Conservation (phyloP, 345 rosid genomes). For the Citrus hindsii region DNA sequence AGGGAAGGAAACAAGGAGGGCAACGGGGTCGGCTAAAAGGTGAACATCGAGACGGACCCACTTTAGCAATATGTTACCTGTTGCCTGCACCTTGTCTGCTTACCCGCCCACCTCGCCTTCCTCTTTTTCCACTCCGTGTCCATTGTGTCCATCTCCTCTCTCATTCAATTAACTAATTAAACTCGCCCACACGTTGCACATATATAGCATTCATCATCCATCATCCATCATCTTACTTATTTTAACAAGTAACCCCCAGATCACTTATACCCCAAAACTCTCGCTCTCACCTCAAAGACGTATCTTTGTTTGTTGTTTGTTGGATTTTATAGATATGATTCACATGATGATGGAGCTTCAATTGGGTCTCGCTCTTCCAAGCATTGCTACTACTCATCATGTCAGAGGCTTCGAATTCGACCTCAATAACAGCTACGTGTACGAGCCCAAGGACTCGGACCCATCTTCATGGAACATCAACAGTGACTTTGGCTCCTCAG, state of each 20-base stretch:
- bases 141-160: background rate
- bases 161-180: background rate
- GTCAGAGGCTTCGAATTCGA: conserved; percentile 26
- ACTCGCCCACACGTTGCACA: background rate
- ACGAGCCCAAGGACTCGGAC: conserved; percentile 12
- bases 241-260: background rate
- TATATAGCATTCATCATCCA: too few relatives aligned
- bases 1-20: conserved; percentile 7
- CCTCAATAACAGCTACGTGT: conserved; percentile 13
- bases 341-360: conserved; percentile 36
- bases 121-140: background rate
- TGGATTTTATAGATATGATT: conserved; percentile 1
- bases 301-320: background rate
- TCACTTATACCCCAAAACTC: background rate
- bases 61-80: background rate
- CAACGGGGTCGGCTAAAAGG: conserved; percentile 33
- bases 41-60: conserved; percentile 18
- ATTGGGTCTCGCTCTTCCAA: conserved; percentile 41
- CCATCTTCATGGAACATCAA: background rate
- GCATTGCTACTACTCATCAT: background rate
- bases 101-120: conserved; percentile 1
- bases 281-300: background rate
- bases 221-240: too few relatives aligned
- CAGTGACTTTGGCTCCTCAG: background rate
- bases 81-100: conserved; percentile 24